Conservation (phyloP, 2,329 filamentous ascomycete species). For the Blastomyces parvus region DNA sequence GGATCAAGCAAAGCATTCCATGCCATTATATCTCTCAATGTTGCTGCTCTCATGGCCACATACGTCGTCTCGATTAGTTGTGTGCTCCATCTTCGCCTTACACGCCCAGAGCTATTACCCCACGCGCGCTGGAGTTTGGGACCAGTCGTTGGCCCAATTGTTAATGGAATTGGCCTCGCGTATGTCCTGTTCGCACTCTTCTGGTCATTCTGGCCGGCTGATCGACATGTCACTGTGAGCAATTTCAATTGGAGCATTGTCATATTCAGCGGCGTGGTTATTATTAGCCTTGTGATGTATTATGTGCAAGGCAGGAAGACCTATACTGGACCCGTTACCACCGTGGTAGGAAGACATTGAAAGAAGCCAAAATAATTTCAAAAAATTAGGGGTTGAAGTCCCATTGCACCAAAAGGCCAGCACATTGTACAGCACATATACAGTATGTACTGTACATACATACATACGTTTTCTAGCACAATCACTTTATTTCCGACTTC, state of each 20-base stretch:
- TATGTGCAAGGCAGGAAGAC: constrained; percentile 23
- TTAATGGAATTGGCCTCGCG: constrained; percentile 13
- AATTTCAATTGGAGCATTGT: constrained; percentile 28
- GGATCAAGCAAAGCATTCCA: constrained; percentile 33
- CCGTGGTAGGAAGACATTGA: constrained; percentile 7
- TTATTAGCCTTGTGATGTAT: constrained; percentile 34
- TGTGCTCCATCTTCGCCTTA: constrained; percentile 35
- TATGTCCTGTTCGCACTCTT: constrained; percentile 14
- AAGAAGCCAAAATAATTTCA: background rate
- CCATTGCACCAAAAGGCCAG: background rate
- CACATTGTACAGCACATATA: background rate
- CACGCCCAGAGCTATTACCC: constrained; percentile 35
- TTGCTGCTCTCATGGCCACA: constrained; percentile 32
- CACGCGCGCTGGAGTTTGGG: constrained; percentile 40
- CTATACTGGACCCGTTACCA: constrained; percentile 23
- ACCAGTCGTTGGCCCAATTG: constrained; percentile 22
- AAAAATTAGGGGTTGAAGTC: background rate
- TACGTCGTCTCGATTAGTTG: constrained; percentile 41
- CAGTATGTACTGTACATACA: too few species aligned
- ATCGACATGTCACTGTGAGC: constrained; percentile 5
- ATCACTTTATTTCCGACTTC: background rate
- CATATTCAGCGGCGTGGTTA: constrained; percentile 33
- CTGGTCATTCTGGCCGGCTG: constrained; percentile 16
- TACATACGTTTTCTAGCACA: background rate
- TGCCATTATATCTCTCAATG: constrained; percentile 33